Conservation (phyloP, 345 rosid genomes). For the Brassica cretica region DNA sequence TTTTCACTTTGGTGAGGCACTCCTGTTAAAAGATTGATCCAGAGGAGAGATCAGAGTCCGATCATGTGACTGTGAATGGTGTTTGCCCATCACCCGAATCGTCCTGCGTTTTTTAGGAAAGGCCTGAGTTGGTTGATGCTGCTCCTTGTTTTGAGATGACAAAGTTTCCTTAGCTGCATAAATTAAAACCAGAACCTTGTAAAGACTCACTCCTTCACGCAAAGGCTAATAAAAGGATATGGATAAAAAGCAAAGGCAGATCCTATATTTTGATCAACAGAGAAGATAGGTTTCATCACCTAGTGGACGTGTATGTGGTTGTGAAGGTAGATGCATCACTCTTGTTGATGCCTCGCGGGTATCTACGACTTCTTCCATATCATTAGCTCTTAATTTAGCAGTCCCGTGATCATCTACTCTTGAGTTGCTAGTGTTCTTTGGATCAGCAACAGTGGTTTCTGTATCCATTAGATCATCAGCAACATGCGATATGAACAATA, state of each 20-base stretch:
- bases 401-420: slow-evolving; percentile 4
- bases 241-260: not conserved
- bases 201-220: slow-evolving; percentile 2
- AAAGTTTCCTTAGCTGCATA: slow-evolving; percentile 16
- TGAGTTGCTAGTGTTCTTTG: not conserved
- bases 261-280: not conserved
- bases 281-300: slow-evolving; percentile 21
- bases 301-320: not conserved
- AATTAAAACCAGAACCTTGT: not conserved
- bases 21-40: slow-evolving; percentile 9
- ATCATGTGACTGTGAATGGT: not conserved
- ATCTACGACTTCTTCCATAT: not conserved
- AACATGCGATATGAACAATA: not conserved
- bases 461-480: not conserved
- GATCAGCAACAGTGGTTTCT: not conserved
- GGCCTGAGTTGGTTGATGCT: not conserved
- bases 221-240: not conserved
- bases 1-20: not conserved
- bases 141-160: not conserved
- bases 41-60: not conserved
- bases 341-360: not conserved
- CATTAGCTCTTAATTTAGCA: not conserved
- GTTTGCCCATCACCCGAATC: not conserved
- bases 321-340: not conserved
- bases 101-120: slow-evolving; percentile 9